A percentile compares a stretch with the other conserved stretches of the same genome.
phyloP scores from a whole-genome alignment of 345 rosid genomes.

The Pelargonium nanum region DNA sequence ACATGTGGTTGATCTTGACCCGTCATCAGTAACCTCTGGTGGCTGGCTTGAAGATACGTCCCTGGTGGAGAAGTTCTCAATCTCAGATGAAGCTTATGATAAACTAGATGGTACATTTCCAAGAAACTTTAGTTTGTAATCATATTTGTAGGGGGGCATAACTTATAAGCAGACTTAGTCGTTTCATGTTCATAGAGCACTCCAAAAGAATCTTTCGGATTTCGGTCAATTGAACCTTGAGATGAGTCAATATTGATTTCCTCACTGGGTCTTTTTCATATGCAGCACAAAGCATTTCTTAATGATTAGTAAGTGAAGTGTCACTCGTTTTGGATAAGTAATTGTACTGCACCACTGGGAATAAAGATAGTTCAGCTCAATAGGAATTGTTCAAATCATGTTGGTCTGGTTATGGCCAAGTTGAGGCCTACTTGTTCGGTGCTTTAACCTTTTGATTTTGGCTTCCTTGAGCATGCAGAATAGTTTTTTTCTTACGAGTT shows the following conservation, averaged over 20 bases:
- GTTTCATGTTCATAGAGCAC: not conserved
- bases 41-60: conserved; percentile 97
- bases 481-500: not conserved
- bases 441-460: too few relatives aligned
- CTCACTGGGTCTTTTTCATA: not conserved
- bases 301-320: not conserved
- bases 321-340: not conserved
- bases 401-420: not conserved
- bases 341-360: not conserved
- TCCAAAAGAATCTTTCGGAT: not conserved
- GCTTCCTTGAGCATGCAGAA: not conserved
- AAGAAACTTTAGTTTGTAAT: not conserved
- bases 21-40: conserved; percentile 81
- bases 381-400: not conserved
- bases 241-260: too few relatives aligned
- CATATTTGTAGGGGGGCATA: not conserved
- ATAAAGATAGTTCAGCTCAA: not conserved
- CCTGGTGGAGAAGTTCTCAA: conserved; percentile 65
- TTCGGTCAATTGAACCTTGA: not conserved
- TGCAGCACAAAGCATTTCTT: not conserved
- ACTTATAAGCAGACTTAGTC: not conserved
- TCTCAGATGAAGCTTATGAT: conserved; percentile 72
- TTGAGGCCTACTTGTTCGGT: too few relatives aligned
- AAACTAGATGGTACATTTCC: conserved; percentile 49
- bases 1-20: conserved; percentile 74